Evolutionary conservation across 1,284 basidiomycete genomes (phyloP).

Genomic region (Fomitopsis pinicola): DNA sequence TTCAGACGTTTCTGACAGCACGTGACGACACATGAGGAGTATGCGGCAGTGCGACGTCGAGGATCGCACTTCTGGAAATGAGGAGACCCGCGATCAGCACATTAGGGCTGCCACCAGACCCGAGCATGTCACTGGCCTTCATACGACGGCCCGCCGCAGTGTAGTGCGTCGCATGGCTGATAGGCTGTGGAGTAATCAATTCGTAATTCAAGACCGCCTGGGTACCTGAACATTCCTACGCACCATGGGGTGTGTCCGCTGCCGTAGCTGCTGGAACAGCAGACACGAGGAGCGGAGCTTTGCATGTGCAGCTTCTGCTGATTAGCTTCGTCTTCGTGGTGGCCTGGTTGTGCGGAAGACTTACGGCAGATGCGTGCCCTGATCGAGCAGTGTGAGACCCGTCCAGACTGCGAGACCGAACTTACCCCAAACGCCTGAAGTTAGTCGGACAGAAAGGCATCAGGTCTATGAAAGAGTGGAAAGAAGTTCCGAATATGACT

Average conservation of each 20-base stretch:
- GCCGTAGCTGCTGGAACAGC: background rate
- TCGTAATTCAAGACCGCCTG: background rate
- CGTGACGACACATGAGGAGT: background rate
- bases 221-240: background rate
- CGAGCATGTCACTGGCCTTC: background rate
- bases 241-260: background rate
- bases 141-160: background rate
- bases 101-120: no score
- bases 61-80: background rate
- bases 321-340: background rate
- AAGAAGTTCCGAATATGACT: background rate
- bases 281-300: conserved; percentile 1
- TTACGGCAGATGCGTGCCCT: conserved; percentile 2
- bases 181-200: background rate
- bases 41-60: background rate
- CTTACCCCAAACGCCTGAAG: background rate
- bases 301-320: background rate
- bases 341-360: conserved; percentile 1
- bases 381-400: conserved; percentile 2
- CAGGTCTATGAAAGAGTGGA: background rate
- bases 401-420: background rate
- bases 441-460: background rate
- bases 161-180: background rate
- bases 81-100: background rate
- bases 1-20: background rate